Evolutionary conservation across 345 rosid species (phyloP).

Genomic region (Corchorus olitorius): DNA sequence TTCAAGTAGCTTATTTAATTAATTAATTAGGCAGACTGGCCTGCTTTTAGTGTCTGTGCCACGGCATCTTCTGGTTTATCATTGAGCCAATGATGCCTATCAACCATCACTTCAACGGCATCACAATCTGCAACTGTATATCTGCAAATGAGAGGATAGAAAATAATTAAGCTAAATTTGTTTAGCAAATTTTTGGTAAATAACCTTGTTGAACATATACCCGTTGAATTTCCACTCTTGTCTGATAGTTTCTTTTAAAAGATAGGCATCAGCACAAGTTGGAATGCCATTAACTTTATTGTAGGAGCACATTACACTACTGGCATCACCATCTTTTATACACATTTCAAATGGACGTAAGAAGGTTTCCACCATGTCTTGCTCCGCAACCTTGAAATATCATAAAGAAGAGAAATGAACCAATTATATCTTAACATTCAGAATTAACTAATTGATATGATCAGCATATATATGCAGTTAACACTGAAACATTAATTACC

Average conservation of each 20-base stretch:
- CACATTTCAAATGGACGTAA: conserved; percentile 49
- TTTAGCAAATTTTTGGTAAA: too few relatives aligned
- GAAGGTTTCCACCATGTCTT: conserved; percentile 55
- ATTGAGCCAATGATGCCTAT: conserved; percentile 42
- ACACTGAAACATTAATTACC: conserved; percentile 15
- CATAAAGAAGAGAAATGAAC: too few relatives aligned
- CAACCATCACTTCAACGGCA: conserved; percentile 46
- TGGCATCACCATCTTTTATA: conserved; percentile 48
- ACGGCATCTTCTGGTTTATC: conserved; percentile 62
- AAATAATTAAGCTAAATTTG: too few relatives aligned
- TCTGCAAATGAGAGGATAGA: conserved; percentile 14
- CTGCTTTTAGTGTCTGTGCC: conserved; percentile 58
- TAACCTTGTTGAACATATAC: conserved; percentile 6
- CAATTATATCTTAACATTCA: too few relatives aligned
- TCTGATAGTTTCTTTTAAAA: conserved; percentile 40
- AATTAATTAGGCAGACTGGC: conserved; percentile 8
- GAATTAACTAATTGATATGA: too few relatives aligned
- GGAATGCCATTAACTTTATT: conserved; percentile 49
- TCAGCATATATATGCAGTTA: not conserved
- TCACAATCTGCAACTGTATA: conserved; percentile 63
- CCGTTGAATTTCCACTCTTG: conserved; percentile 49
- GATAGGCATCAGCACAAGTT: conserved; percentile 46
- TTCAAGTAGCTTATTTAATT: too few relatives aligned
- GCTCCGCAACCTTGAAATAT: conserved; percentile 38
- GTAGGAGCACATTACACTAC: conserved; percentile 56